Base-by-base conservation (phyloP, 1,284 basidiomycete genomes). In the Pseudozyma sp. region DNA sequence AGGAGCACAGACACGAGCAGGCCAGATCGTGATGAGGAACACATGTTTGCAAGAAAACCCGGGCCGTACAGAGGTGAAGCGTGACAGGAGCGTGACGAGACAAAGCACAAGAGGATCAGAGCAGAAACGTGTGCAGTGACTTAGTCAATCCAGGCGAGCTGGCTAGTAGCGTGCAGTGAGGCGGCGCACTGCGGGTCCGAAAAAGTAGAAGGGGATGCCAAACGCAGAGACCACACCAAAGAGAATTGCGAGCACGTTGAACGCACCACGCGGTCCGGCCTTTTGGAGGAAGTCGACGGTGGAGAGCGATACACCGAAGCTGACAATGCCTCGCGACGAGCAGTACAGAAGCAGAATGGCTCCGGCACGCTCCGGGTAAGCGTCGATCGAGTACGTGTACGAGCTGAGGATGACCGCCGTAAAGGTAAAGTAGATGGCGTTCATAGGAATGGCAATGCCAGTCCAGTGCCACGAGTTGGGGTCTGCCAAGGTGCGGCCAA, bases 201-300 rank as follows among this genome's bases (percentile, higher is more conserved):
- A 42, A 7, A 52, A 42, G 50, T 52, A 52, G 37, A 42, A 14
- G 24, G 50, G 50, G 16, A 52, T 52, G 37, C 37, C 50, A 40
- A 52, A 33, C 11, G 50, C 50, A 29, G 50, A 40, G 16, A 52
- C 37, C 7, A 42, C 35, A 8, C 50, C 50, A 42, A 42, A 42
- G 19, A 52, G 37, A n/a, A 52, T 52, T 19, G 50, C 50, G 30
- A 52, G 39, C 14, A 52, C 39, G 29, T 52, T 52, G 29, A 52
- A 42, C 2, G 50, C 50, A 14, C 50, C 50, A 29, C 39, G 37
- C 5, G 37, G 39, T 16, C 50, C 50, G 4, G 50, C 30, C 50
- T 52, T 40, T 14, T 40, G 33, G 14, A 52, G 19, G 19, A 52
- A 42, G 8, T 40, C 37, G 19, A 52, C 50, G 14, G 50, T 52